Percentiles rank a stretch among this genome's conserved stretches.
These are phyloP conservation scores for Acanthamoeba lugdunensis DNA, from an alignment of 208 protist species.

Conservation along the genomic window DNA sequence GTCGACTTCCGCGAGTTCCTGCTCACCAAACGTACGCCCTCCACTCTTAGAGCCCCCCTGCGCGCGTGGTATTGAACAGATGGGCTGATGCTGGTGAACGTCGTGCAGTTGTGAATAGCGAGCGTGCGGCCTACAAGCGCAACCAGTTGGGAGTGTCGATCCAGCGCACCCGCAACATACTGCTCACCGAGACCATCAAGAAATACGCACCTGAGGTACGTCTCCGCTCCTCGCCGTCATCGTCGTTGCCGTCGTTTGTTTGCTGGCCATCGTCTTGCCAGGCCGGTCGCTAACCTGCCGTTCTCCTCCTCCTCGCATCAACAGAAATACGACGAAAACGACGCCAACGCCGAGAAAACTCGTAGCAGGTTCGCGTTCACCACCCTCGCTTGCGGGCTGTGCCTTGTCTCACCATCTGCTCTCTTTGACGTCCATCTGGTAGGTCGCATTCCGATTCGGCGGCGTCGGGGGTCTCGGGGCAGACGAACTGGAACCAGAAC, in stretches of 20 bases:
- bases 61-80: neutral
- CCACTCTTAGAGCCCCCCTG: neutral
- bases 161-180: constrained; percentile 45
- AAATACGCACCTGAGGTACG: constrained; percentile 40
- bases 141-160: constrained; percentile 22
- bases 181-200: constrained; percentile 43
- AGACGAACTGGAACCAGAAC: neutral
- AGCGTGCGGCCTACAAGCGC: constrained; percentile 50
- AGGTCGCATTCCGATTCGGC: constrained; percentile 44
- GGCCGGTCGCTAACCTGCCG: neutral
- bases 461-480: neutral
- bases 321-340: neutral
- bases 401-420: neutral
- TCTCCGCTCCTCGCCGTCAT: neutral
- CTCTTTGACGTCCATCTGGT: neutral
- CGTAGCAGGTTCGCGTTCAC: neutral
- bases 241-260: neutral
- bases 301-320: neutral
- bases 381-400: neutral
- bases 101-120: constrained; percentile 56
- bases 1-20: constrained; percentile 53
- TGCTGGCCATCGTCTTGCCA: neutral
- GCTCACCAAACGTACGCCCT: constrained; percentile 54
- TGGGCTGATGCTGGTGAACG: too few species aligned
- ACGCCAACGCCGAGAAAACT: neutral